Percentiles rank a stretch among this genome's conserved stretches.
Conservation (phyloP, 768 basidiomycete species). For the Xerocomellus intermedius region DNA sequence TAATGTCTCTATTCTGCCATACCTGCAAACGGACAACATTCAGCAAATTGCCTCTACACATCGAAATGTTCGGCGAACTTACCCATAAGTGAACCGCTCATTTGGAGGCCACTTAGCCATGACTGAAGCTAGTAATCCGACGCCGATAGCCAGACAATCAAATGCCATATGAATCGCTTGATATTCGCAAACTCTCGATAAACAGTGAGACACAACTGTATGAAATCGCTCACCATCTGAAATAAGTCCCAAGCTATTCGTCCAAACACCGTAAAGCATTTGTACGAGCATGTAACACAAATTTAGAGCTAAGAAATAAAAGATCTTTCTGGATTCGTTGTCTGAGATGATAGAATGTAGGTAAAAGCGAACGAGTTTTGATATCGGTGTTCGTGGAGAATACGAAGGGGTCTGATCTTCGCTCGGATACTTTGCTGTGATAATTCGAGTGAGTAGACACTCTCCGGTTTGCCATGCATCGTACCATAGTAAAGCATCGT, state of each 20-base stretch:
- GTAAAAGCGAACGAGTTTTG: conserved; percentile 62
- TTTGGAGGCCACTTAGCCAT: conserved; percentile 99
- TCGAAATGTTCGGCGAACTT: conserved; percentile 22
- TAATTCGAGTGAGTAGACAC: conserved; percentile 6
- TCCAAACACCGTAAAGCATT: conserved; percentile 97
- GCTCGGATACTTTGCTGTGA: conserved; percentile 52
- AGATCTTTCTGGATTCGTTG: conserved; percentile 91
- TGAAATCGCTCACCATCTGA: conserved; percentile 75
- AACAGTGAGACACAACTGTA: background rate
- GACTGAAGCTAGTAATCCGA: conserved; percentile 93
- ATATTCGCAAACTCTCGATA: conserved; percentile 1
- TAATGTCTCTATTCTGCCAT: conserved; percentile 93
- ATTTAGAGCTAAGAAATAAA: conserved; percentile 94
- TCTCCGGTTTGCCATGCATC: conserved; percentile 11
- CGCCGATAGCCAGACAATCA: conserved; percentile 95
- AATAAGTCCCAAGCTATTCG: conserved; percentile 93
- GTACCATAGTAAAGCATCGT: conserved; percentile 64
- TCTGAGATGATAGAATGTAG: conserved; percentile 90
- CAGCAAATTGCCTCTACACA: background rate
- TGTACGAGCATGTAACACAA: conserved; percentile 96
- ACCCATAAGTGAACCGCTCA: conserved; percentile 95
- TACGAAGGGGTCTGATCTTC: conserved; percentile 42
- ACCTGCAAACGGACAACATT: conserved; percentile 44
- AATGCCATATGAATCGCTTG: conserved; percentile 99
- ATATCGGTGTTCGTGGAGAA: conserved; percentile 50